These are phyloP conservation scores for Ustanciosporium gigantosporum DNA, from an alignment of 1,284 basidiomycete genomes.

Conservation along the genomic window DNA sequence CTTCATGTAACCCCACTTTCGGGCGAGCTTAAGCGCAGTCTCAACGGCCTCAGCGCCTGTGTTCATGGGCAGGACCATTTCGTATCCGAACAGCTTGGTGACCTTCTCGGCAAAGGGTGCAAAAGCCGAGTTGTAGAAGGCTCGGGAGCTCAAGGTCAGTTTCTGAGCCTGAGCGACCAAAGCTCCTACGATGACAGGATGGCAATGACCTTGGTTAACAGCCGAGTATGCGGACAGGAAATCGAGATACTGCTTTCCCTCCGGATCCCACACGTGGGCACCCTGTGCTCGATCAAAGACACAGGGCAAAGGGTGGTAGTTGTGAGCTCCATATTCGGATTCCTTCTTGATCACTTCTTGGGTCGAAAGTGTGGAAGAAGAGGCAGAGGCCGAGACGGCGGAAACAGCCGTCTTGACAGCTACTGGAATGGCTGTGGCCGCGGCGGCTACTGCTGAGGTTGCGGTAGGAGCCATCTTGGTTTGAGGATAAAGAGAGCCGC, in stretches of 20 bases:
- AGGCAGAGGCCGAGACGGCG: constrained; percentile 17
- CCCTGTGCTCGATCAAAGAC: constrained; percentile 89
- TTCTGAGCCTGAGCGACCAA: constrained; percentile 83
- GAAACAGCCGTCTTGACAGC: constrained; percentile 31
- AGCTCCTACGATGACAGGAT: constrained; percentile 81
- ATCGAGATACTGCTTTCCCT: constrained; percentile 70
- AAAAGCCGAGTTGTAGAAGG: constrained; percentile 93
- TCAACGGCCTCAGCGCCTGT: constrained; percentile 96
- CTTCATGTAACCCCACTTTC: constrained; percentile 63
- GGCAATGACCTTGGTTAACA: constrained; percentile 85
- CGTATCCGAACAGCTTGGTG: constrained; percentile 69
- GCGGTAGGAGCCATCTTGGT: constrained; percentile 39
- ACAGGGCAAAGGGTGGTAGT: constrained; percentile 93
- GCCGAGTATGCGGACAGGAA: constrained; percentile 94
- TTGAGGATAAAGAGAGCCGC: background rate
- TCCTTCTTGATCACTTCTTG: constrained; percentile 79
- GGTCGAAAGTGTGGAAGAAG: constrained; percentile 55
- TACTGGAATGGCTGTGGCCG: constrained; percentile 15
- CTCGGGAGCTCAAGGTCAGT: constrained; percentile 89
- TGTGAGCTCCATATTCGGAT: constrained; percentile 77
- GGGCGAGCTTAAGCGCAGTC: constrained; percentile 68
- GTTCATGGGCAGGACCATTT: constrained; percentile 98
- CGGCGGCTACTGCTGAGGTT: constrained; percentile 18
- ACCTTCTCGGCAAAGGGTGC: constrained; percentile 85
- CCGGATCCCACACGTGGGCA: constrained; percentile 93